Percentiles rank a stretch among this genome's conserved stretches.
Conservation (phyloP, 805 yeast species). For the Clavispora phyllophila region DNA sequence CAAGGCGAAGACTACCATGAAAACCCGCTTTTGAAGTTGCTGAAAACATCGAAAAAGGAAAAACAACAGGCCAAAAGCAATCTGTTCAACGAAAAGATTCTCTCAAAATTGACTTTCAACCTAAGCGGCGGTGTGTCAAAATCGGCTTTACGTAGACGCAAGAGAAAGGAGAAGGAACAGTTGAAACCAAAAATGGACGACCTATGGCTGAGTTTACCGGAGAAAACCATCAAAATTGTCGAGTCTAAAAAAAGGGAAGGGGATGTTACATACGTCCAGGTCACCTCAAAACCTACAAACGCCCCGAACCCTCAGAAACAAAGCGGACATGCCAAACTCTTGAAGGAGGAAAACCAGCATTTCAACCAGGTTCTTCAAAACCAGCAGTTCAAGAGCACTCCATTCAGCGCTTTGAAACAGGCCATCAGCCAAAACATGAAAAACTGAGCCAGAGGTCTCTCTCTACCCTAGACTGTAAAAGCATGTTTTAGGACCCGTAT, state of each 20-base stretch:
- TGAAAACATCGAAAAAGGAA: slow-evolving; percentile 49
- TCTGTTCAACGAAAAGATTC: slow-evolving; percentile 28
- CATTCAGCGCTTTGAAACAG: slow-evolving; percentile 60
- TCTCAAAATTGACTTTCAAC: slow-evolving; percentile 25
- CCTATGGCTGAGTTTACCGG: slow-evolving; percentile 48
- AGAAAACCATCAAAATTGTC: slow-evolving; percentile 16
- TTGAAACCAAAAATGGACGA: slow-evolving; percentile 67
- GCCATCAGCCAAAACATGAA: slow-evolving; percentile 35
- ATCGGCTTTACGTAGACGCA: slow-evolving; percentile 59
- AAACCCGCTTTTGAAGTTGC: slow-evolving; percentile 49
- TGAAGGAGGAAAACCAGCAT: slow-evolving; percentile 51
- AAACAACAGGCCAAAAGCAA: slow-evolving; percentile 40
- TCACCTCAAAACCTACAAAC: slow-evolving; percentile 26
- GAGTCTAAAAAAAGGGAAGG: slow-evolving; percentile 2
- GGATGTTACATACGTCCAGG: slow-evolving; percentile 17
- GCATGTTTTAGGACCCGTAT: not conserved
- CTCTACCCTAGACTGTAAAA: not conserved
- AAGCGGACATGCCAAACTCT: slow-evolving; percentile 42
- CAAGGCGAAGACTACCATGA: slow-evolving; percentile 21
- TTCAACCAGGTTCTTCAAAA: slow-evolving; percentile 57
- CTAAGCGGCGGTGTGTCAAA: slow-evolving; percentile 53
- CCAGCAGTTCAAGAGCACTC: slow-evolving; percentile 49
- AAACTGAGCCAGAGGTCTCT: not conserved
- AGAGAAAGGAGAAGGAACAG: slow-evolving; percentile 55
- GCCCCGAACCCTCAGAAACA: slow-evolving; percentile 47